These are phyloP conservation scores for Sistotremastrum suecicum DNA, from an alignment of 768 basidiomycete genomes.

Conservation along the genomic window DNA sequence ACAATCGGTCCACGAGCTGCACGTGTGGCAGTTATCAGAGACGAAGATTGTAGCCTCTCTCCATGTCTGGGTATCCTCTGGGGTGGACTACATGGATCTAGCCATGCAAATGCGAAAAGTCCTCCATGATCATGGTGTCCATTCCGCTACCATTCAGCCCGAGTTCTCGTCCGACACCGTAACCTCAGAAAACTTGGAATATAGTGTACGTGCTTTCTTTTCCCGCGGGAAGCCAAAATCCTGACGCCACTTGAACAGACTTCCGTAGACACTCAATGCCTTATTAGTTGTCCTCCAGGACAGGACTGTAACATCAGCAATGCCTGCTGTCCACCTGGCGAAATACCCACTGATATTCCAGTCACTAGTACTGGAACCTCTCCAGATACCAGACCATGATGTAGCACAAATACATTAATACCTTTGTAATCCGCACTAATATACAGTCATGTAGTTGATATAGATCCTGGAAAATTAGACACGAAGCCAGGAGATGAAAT, in stretches of 20 bases:
- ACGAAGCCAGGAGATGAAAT: constrained; percentile 50
- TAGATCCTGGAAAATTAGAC: constrained; percentile 40
- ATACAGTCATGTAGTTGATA: no score
- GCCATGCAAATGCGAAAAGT: constrained; percentile 24
- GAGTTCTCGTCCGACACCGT: constrained; percentile 9
- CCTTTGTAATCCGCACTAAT: no score
- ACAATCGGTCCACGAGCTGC: constrained; percentile 32
- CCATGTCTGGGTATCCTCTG: constrained; percentile 27
- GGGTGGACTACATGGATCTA: constrained; percentile 26
- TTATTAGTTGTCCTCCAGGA: constrained; percentile 60
- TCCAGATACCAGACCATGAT: no score
- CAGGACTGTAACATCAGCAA: constrained; percentile 47
- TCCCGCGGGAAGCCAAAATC: background rate
- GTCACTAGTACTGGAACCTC: constrained; percentile 33
- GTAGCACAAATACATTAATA: no score
- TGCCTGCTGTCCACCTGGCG: constrained; percentile 25
- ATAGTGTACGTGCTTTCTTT: no score
- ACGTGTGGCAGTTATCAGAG: constrained; percentile 38
- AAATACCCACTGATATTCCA: constrained; percentile 10
- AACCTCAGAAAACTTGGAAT: no score
- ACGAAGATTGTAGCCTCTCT: constrained; percentile 32
- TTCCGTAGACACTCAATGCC: constrained; percentile 41
- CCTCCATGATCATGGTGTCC: constrained; percentile 32
- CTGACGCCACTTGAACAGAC: constrained; percentile 19
- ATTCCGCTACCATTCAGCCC: constrained; percentile 29